A percentile compares a stretch with the other conserved stretches of the same genome.
These are phyloP conservation scores for Solanum sejunctum DNA, from an alignment of 257 asterid genomes.

Conservation along the genomic window DNA sequence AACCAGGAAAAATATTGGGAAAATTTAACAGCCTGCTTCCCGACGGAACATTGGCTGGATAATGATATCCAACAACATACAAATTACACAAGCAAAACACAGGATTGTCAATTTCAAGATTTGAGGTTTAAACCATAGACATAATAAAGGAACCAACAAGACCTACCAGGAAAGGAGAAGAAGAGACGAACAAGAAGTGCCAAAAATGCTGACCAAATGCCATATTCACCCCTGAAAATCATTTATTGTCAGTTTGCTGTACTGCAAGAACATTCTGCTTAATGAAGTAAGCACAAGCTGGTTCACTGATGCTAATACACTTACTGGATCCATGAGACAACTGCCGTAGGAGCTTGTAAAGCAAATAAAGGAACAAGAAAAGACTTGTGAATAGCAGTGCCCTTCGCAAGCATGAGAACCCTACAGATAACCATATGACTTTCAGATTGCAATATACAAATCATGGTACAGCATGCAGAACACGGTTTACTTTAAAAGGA, in stretches of 20 bases:
- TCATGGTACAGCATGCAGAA: not conserved
- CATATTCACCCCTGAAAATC: constrained; percentile 79
- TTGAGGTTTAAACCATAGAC: not conserved
- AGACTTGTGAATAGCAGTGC: constrained; percentile 73
- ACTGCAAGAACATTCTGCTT: not conserved
- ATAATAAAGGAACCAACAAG: not conserved
- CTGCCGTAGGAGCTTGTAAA: constrained; percentile 64
- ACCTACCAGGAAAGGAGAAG: constrained; percentile 67
- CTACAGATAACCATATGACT: not conserved
- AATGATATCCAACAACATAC: not conserved
- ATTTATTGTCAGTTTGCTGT: not conserved
- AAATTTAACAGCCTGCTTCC: not conserved
- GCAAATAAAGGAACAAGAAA: constrained; percentile 83
- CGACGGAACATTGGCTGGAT: not conserved
- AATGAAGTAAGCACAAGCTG: not conserved
- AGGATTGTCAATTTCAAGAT: not conserved
- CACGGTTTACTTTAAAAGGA: not conserved
- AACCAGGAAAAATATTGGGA: not conserved
- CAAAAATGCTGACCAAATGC: constrained; percentile 89
- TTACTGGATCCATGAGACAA: constrained; percentile 84
- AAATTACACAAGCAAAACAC: not conserved
- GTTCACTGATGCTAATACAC: constrained; percentile 1
- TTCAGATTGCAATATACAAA: not conserved
- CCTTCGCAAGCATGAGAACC: constrained; percentile 67
- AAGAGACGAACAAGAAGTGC: constrained; percentile 85